A percentile compares a stretch with the other conserved stretches of the same genome.
phyloP scores from a whole-genome alignment of 2,329 filamentous ascomycete species.

The Knufia fluminis region DNA sequence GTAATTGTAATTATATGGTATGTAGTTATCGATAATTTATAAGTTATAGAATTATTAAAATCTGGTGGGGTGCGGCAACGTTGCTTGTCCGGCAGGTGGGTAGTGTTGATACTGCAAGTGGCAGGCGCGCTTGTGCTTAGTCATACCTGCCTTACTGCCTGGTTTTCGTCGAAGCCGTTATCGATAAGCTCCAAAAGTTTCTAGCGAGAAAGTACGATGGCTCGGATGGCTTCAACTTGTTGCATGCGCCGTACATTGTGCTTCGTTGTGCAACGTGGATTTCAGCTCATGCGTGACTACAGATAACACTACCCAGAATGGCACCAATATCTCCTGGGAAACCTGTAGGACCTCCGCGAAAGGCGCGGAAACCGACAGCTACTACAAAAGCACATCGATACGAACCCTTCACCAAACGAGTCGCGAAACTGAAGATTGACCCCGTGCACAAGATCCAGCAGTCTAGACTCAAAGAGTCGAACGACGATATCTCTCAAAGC shows the following conservation, averaged over 20 bases:
- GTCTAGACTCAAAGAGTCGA: slow-evolving; percentile 60
- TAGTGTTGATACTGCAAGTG: too few species aligned
- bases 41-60: too few species aligned
- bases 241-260: neutral
- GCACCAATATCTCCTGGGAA: slow-evolving; percentile 51
- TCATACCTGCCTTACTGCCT: neutral
- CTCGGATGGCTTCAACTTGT: neutral
- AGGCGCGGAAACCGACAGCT: slow-evolving; percentile 56
- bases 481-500: slow-evolving; percentile 61
- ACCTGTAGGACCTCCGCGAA: slow-evolving; percentile 60
- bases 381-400: slow-evolving; percentile 80
- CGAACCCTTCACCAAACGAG: slow-evolving; percentile 83
- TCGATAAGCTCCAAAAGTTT: slow-evolving; percentile 1
- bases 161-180: neutral
- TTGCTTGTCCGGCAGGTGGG: too few species aligned
- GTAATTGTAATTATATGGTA: too few species aligned
- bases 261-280: neutral
- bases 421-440: slow-evolving; percentile 86
- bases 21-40: too few species aligned
- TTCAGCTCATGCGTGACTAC: neutral
- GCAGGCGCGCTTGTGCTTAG: too few species aligned
- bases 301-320: slow-evolving; percentile 35
- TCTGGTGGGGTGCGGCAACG: too few species aligned
- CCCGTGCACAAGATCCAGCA: slow-evolving; percentile 78
- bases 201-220: neutral